A percentile compares a stretch with the other conserved stretches of the same genome.
These are phyloP conservation scores for Trematosphaeria pertusa DNA, from an alignment of 2,329 filamentous ascomycete genomes.

Conservation along the genomic window DNA sequence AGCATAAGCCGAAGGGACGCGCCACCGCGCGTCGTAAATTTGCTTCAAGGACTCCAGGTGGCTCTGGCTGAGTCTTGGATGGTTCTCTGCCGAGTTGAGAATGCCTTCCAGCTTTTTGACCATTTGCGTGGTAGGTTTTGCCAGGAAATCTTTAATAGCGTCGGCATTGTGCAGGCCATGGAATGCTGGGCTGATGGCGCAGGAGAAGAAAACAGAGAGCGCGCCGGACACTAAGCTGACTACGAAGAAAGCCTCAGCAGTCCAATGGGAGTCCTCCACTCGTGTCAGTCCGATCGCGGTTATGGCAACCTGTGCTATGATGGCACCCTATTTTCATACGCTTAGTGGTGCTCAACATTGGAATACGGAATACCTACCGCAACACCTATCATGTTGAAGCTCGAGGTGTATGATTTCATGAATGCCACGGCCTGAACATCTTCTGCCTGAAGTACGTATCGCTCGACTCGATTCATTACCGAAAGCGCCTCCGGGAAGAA, in stretches of 20 bases:
- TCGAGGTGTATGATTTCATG: conserved; percentile 16
- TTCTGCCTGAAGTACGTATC: conserved; percentile 8
- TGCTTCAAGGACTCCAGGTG: not conserved
- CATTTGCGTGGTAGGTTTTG: conserved; percentile 4
- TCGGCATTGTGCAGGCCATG: conserved; percentile 13
- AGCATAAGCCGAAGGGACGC: conserved; percentile 8
- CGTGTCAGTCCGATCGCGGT: conserved; percentile 13
- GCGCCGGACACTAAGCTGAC: conserved; percentile 17
- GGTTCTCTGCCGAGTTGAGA: not conserved
- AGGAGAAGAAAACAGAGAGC: conserved; percentile 23
- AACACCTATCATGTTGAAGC: conserved; percentile 22
- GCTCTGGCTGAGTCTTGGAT: not conserved
- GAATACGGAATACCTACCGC: conserved; percentile 15
- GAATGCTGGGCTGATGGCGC: conserved; percentile 12
- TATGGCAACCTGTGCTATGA: conserved; percentile 26
- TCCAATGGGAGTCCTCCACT: conserved; percentile 19
- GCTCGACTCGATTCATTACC: conserved; percentile 15
- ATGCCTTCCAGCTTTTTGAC: not conserved
- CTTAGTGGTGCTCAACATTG: not conserved
- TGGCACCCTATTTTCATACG: conserved; percentile 18
- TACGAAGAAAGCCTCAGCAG: conserved; percentile 18
- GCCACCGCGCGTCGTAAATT: not conserved
- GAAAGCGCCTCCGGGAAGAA: conserved; percentile 8
- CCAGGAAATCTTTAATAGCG: conserved; percentile 18
- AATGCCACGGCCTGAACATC: conserved; percentile 14